Evolutionary conservation across 305 asterid species (phyloP).

Genomic region (Rubia occidens): DNA sequence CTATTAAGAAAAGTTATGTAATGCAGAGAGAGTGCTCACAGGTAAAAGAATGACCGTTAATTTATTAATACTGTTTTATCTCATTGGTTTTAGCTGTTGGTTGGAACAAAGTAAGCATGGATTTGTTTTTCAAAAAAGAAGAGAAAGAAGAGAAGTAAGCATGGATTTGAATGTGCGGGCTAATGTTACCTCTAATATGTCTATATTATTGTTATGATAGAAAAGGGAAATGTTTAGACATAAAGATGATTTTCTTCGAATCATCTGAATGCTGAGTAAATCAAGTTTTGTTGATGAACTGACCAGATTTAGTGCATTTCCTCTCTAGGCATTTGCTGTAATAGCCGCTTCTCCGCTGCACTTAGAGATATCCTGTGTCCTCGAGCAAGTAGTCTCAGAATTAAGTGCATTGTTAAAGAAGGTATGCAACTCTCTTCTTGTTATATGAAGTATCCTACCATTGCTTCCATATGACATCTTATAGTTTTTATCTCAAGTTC

Average conservation of each 20-base stretch:
- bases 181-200: not conserved
- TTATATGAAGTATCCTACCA: not conserved
- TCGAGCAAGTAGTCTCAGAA: constrained; percentile 87
- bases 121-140: too few relatives aligned
- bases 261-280: not conserved
- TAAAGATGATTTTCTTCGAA: not conserved
- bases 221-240: not conserved
- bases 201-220: not conserved
- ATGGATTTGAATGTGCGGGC: not conserved
- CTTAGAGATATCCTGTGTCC: constrained; percentile 75
- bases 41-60: not conserved
- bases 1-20: not conserved
- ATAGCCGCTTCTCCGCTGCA: constrained; percentile 94
- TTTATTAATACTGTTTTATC: not conserved
- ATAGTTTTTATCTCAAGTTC: not conserved
- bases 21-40: not conserved
- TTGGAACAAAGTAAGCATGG: not conserved
- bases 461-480: not conserved
- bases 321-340: constrained; percentile 87
- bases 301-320: not conserved
- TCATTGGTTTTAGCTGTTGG: not conserved
- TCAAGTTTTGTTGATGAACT: not conserved
- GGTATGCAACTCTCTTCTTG: constrained; percentile 36
- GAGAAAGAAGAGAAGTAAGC: not conserved
- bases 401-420: constrained; percentile 90